Conservation (phyloP, 345 rosid genomes). For the Laguncularia racemosa region DNA sequence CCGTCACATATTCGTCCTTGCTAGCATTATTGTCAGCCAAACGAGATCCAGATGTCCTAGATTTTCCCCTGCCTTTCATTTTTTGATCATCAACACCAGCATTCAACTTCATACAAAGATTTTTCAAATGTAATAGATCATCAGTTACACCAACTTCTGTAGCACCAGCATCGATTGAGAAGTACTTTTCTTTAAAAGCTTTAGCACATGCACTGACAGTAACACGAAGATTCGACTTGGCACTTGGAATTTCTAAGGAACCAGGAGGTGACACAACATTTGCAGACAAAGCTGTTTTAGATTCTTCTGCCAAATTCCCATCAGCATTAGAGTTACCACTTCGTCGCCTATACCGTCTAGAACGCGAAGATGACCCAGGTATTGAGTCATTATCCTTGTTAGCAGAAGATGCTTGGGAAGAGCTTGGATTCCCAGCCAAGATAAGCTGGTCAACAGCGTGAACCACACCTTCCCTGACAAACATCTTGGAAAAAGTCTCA, state of each 20-base stretch:
- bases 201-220: constrained; percentile 80
- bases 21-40: constrained; percentile 47
- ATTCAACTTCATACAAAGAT: constrained; percentile 76
- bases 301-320: constrained; percentile 57
- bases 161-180: constrained; percentile 65
- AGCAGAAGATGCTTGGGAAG: constrained; percentile 38
- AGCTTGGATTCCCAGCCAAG: constrained; percentile 50
- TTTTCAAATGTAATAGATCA: constrained; percentile 79
- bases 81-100: constrained; percentile 76
- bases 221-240: constrained; percentile 58
- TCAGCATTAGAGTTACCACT: constrained; percentile 60
- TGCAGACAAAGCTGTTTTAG: constrained; percentile 40
- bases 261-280: constrained; percentile 64
- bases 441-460: constrained; percentile 97
- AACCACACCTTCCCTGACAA: constrained; percentile 96
- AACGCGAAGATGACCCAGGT: constrained; percentile 58
- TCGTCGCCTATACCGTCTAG: constrained; percentile 88
- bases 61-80: constrained; percentile 79
- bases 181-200: constrained; percentile 85
- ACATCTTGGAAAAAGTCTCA: constrained; percentile 86
- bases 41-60: constrained; percentile 58
- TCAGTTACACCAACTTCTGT: constrained; percentile 86
- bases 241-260: constrained; percentile 55
- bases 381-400: constrained; percentile 77
- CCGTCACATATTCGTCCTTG: constrained; percentile 81